Conservation (phyloP, 2,329 filamentous ascomycete species). For the Aspergillus felis region DNA sequence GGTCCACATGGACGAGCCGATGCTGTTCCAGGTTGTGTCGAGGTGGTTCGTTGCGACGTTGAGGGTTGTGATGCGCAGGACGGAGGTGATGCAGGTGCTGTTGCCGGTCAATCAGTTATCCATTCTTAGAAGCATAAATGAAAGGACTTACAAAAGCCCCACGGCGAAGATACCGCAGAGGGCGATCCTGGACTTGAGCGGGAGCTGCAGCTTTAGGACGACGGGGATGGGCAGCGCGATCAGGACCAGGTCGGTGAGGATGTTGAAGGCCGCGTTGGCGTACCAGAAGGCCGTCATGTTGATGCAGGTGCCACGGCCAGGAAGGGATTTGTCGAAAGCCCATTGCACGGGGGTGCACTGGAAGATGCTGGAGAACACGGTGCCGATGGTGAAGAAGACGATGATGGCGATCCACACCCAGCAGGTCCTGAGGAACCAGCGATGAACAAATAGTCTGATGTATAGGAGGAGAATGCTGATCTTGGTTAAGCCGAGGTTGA, state of each 20-base stretch:
- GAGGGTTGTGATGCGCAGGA: slow-evolving; percentile 14
- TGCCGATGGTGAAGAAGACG: slow-evolving; percentile 17
- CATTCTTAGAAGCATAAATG: background rate
- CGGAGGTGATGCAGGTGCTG: slow-evolving; percentile 15
- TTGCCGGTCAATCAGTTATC: background rate
- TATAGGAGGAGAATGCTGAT: slow-evolving; percentile 23
- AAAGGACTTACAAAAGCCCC: slow-evolving; percentile 30
- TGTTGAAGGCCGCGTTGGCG: slow-evolving; percentile 43
- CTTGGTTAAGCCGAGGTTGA: slow-evolving; percentile 21
- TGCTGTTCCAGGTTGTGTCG: slow-evolving; percentile 24
- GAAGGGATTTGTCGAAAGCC: slow-evolving; percentile 15
- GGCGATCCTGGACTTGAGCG: slow-evolving; percentile 47
- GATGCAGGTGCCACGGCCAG: slow-evolving; percentile 41
- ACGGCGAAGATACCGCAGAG: slow-evolving; percentile 33
- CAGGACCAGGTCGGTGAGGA: slow-evolving; percentile 35
- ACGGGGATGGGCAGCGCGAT: slow-evolving; percentile 32
- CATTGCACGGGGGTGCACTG: slow-evolving; percentile 19
- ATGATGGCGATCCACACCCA: slow-evolving; percentile 16
- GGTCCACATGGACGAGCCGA: slow-evolving; percentile 35
- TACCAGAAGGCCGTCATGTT: slow-evolving; percentile 48
- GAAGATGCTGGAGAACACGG: slow-evolving; percentile 18
- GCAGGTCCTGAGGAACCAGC: slow-evolving; percentile 16
- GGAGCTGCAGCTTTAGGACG: slow-evolving; percentile 29
- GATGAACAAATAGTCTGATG: slow-evolving; percentile 16
- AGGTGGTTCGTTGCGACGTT: slow-evolving; percentile 14